phyloP scores from a whole-genome alignment of 2,329 filamentous ascomycete genomes.

The Fusarium humuli region DNA sequence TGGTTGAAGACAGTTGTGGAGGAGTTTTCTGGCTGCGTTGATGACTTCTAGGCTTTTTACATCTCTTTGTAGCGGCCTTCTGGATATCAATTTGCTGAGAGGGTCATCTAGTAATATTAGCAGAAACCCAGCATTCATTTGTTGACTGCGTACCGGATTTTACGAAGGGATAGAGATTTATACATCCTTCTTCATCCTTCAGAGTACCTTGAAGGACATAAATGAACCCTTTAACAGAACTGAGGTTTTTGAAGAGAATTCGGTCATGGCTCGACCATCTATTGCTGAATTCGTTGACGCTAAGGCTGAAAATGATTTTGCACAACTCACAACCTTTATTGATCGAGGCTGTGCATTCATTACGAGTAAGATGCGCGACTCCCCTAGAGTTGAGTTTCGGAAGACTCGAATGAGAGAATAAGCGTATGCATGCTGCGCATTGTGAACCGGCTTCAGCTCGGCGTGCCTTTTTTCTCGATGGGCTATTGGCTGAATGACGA shows the following conservation, averaged over 20 bases:
- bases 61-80: not conserved
- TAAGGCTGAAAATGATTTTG: accelerated
- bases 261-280: accelerated
- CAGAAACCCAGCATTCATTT: no score
- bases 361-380: accelerated
- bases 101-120: no score
- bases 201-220: accelerated
- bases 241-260: no score
- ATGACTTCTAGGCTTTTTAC: not conserved
- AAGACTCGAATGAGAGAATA: not conserved
- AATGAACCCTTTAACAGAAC: no score
- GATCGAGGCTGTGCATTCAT: accelerated
- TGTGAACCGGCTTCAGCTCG: accelerated
- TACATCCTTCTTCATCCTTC: accelerated
- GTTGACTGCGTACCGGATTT: no score
- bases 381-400: not conserved
- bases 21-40: accelerated
- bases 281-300: accelerated
- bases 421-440: not conserved
- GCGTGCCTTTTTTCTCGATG: not conserved
- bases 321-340: not conserved
- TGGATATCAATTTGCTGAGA: no score
- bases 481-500: accelerated
- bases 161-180: no score
- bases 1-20: accelerated